These are phyloP conservation scores for Cladosporium halotolerans DNA, from an alignment of 2,329 filamentous ascomycete species.

Conservation along the genomic window DNA sequence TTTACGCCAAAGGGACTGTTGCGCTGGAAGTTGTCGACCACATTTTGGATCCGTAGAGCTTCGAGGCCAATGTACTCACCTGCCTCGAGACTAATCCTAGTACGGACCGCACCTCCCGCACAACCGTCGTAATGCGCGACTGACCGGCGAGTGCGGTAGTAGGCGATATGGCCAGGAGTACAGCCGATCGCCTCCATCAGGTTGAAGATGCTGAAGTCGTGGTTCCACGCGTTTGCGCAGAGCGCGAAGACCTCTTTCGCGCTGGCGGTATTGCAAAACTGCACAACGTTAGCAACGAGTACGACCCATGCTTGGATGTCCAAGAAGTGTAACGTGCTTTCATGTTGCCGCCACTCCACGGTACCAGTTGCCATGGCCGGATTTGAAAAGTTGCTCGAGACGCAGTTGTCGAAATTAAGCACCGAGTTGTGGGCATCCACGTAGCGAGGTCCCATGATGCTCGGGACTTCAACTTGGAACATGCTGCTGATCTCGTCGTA, in stretches of 20 bases:
- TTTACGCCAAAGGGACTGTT: background rate
- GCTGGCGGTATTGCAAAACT: background rate
- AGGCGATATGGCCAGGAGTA: background rate
- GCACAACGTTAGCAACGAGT: background rate
- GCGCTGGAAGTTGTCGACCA: background rate
- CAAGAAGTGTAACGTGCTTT: conserved; percentile 19
- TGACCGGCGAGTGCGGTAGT: background rate
- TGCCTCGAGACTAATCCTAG: background rate
- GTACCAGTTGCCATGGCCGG: conserved; percentile 14
- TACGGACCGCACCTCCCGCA: too few relatives aligned
- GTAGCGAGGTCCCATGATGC: background rate
- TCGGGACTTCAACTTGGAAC: background rate
- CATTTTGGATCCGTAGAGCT: background rate
- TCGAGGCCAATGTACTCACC: background rate
- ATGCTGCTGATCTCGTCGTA: conserved; percentile 6
- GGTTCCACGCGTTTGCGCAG: background rate
- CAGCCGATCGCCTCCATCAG: background rate
- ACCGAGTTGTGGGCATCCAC: background rate
- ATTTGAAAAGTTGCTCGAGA: background rate
- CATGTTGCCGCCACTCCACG: conserved; percentile 29
- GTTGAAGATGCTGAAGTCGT: background rate
- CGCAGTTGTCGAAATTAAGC: background rate
- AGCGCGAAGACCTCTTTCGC: background rate
- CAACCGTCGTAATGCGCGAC: too few relatives aligned
- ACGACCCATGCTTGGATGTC: conserved; percentile 16